phyloP scores from a whole-genome alignment of 2,329 filamentous ascomycete genomes.

The Fusarium albosuccineum region DNA sequence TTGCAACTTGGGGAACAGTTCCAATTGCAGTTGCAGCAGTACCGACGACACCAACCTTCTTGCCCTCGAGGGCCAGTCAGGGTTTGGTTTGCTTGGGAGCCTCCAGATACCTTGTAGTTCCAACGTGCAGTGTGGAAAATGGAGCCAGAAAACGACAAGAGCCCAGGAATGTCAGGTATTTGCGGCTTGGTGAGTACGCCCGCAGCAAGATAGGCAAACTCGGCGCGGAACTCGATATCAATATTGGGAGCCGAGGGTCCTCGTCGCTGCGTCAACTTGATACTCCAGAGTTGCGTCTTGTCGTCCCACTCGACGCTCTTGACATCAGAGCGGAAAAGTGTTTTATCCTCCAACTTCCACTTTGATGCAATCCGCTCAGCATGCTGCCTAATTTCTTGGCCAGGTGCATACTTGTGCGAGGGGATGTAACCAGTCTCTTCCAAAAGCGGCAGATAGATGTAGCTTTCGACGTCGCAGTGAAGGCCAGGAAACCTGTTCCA shows the following conservation, averaged over 20 bases:
- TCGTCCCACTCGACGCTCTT: slow-evolving; percentile 5
- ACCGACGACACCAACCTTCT: slow-evolving; percentile 7
- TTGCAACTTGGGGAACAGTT: slow-evolving; percentile 8
- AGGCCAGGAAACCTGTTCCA: slow-evolving; percentile 24
- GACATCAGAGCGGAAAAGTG: slow-evolving; percentile 12
- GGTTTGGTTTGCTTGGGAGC: slow-evolving; percentile 3
- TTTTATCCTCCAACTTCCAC: slow-evolving; percentile 5
- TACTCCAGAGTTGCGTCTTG: slow-evolving; percentile 1
- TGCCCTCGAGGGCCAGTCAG: slow-evolving; percentile 2
- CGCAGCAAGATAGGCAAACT: slow-evolving; percentile 7
- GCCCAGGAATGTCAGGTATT: slow-evolving; percentile 8
- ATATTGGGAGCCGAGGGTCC: neutral
- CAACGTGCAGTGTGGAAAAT: slow-evolving; percentile 10
- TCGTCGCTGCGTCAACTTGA: neutral
- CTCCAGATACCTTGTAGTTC: slow-evolving; percentile 7
- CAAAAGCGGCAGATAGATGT: slow-evolving; percentile 20
- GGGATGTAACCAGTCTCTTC: slow-evolving; percentile 10
- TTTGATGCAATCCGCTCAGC: slow-evolving; percentile 1
- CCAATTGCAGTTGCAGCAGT: slow-evolving; percentile 7
- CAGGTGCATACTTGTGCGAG: slow-evolving; percentile 2
- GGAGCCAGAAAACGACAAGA: slow-evolving; percentile 1
- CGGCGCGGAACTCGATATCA: slow-evolving; percentile 1
- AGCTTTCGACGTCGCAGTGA: slow-evolving; percentile 18
- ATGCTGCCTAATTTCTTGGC: slow-evolving; percentile 4
- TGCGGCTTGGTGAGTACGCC: slow-evolving; percentile 4